Evolutionary conservation across 805 yeast genomes (phyloP), one percentile per base, ranked within the genome.

Genomic region (Sugiyamaella floridensis): DNA sequence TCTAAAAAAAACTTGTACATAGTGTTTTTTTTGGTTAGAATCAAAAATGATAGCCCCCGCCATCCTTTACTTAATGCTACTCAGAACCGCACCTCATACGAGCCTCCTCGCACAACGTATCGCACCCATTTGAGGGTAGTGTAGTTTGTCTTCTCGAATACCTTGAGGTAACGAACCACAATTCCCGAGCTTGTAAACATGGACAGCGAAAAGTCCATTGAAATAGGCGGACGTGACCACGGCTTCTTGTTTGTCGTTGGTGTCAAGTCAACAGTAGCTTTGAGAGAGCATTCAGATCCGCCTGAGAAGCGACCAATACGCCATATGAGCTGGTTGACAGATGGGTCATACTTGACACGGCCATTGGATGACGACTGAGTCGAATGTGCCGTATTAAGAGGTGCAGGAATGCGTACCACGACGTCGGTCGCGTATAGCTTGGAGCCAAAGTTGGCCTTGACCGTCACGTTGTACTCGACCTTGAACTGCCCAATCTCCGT

Each of bases 101-200:
- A 78, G 0, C 96, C 96, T 0, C 92, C 82, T 55, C 76, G 79
- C 0, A 92, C 76, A 14, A 78, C 65, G 65, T 92, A 92, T 60
- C 86, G 80, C 34, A 90, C 95, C 95, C 95, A 89, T 65, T 90
- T 92, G 19, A 86, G 81, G 0, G 95, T 82, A 26, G 77, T 72
- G 69, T 88, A 87, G 51, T 79, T 79, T 61, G 69, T 61, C 66
- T 76, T 70, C 71, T 90, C 76, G 55, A 64, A 71, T 4, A 92
- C 83, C 63, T 80, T 81, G 59, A 90, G 73, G 64, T 79, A 85
- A 55, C 85, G 77, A 40, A 90, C 92, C 15, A 79, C 77, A 45
- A 88, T 71, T 0, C 96, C 95, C 8, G 92, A 82, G 55, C 85
- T 74, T 11, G 90, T 82, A 64, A 80, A 85, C 86, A 85, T 86